Base-by-base conservation (phyloP, 345 rosid species). In the Kandelia obovata region DNA sequence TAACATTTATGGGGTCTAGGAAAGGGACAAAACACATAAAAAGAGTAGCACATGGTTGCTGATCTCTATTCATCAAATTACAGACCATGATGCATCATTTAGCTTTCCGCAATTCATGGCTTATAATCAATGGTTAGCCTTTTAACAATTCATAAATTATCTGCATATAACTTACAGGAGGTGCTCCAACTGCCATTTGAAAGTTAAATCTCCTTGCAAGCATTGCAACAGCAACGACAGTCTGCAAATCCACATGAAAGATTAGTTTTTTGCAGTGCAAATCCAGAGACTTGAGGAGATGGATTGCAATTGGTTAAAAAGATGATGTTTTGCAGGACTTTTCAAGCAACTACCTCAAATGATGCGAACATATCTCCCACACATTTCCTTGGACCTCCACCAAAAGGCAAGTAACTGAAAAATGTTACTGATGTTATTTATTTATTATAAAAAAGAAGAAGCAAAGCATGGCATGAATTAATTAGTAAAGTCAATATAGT, bases 361-460 rank as follows among this genome's bases (percentile, higher is more conserved):
- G 96, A 60, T 21, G 97, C 98, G 20, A 94, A 94, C 95, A 94
- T 88, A 77, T 94, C 98, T 6, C 98, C 98, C 11, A 94, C 80
- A 56, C 98, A 94, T 86, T 94, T 94, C 71, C 96, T 78, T 1
- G 90, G 98, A 72, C 98, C 98, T 70, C 98, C 98, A 53, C 98
- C 98, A 53, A 94, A 94, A 1, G 98, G 97, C 83, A 94, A 87
- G 87, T 94, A 94, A 81, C 98, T 94, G 79, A 73, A 76, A 66
- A 65, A 20, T 19, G 62, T 67, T 6, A 60, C 5, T 23, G 53
- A 20, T 61, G 39, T 65, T 16, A 75, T 53, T 49, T 27, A 26
- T 53, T 66, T 62, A 67, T 15, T 31, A 31, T 1, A 28, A 2
- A 28, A 28, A 6, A 7, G 7, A 68, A 62, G 58, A 30, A 9